These are phyloP conservation scores for Pneumocystis jirovecii DNA, from an alignment of 1,139 yeast genomes.

Conservation along the genomic window DNA sequence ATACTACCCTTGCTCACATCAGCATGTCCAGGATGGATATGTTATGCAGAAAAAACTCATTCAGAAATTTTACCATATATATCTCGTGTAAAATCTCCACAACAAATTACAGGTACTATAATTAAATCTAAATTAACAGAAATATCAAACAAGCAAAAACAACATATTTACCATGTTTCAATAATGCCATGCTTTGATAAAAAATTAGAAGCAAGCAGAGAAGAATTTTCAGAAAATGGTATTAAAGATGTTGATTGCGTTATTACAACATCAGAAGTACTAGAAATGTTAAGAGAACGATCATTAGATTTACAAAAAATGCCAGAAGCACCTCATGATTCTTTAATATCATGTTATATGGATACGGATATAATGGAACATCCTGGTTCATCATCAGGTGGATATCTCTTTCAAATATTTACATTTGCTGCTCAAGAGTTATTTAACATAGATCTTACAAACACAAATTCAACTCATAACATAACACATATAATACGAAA, in stretches of 20 bases:
- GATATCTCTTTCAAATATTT: conserved; percentile 37
- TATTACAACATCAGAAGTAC: conserved; percentile 73
- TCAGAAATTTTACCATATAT: conserved; percentile 55
- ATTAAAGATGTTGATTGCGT: conserved; percentile 78
- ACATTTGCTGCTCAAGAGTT: conserved; percentile 13
- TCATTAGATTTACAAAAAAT: conserved; percentile 23
- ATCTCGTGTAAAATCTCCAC: conserved; percentile 64
- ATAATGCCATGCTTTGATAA: conserved; percentile 97
- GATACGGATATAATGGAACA: conserved; percentile 27
- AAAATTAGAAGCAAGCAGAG: conserved; percentile 83
- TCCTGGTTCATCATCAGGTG: conserved; percentile 70
- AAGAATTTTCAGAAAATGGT: conserved; percentile 36
- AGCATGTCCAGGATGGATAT: conserved; percentile 92
- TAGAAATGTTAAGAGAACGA: conserved; percentile 51
- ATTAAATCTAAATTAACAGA: conserved; percentile 43
- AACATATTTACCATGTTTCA: conserved; percentile 56
- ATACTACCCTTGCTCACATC: conserved; percentile 41
- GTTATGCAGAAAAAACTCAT: conserved; percentile 91
- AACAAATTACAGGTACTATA: conserved; percentile 75
- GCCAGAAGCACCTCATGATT: conserved; percentile 2
- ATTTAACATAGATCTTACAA: conserved; percentile 5
- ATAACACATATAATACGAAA: conserved; percentile 43
- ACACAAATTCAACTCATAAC: conserved; percentile 13
- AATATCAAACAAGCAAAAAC: conserved; percentile 24
- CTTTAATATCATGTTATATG: conserved; percentile 11